Base-by-base conservation (phyloP, 1,284 basidiomycete genomes). In the Cryptococcus wingfieldii region DNA sequence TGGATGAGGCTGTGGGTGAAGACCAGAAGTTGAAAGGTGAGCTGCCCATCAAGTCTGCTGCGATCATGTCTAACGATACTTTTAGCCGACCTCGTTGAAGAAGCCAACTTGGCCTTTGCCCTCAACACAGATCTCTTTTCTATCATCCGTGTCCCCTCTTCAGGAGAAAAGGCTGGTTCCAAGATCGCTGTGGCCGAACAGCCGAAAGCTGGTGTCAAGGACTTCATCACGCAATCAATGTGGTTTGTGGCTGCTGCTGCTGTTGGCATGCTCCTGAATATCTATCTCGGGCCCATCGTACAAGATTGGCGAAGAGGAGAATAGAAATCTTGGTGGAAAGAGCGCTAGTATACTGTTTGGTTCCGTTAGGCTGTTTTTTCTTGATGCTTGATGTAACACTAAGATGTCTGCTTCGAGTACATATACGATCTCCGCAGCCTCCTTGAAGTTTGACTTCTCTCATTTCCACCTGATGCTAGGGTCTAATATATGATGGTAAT, bases 91-190 rank as follows among this genome's bases (percentile, higher is more conserved):
- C 71, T 84, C 31, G 72, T 86, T 9, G 76, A 80, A 23, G 88
- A 90, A 75, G 86, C 87, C 16, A 84, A 83, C 60, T 75, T 77
- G 16, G 86, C 85, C 4, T 91, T 89, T 68, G 78, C 82, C 37
- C 80, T 87, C 54, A 89, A 89, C 69, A 82, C 80, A 13, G 82
- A 79, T 5, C 78, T 90, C 19, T 88, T 90, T 72, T 77, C 78
- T 45, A 70, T 79, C 18, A 80, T 85, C 50, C 66, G 67, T 63
- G 53, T 69, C 4, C 56, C 65, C 18, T 37, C 57, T 37, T 37
- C 41, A 23, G 34, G 41, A 16, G 13, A 41, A 12, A 43, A 31
- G 31, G 38, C 6, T 19, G 38, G 47, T 19, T 13, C 37, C 12
- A 47, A 28, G 28, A 18, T 31, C 41, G 16, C 41, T 42, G 41